These are phyloP conservation scores for Cladophialophora immunda DNA, from an alignment of 2,329 filamentous ascomycete species.

Conservation along the genomic window DNA sequence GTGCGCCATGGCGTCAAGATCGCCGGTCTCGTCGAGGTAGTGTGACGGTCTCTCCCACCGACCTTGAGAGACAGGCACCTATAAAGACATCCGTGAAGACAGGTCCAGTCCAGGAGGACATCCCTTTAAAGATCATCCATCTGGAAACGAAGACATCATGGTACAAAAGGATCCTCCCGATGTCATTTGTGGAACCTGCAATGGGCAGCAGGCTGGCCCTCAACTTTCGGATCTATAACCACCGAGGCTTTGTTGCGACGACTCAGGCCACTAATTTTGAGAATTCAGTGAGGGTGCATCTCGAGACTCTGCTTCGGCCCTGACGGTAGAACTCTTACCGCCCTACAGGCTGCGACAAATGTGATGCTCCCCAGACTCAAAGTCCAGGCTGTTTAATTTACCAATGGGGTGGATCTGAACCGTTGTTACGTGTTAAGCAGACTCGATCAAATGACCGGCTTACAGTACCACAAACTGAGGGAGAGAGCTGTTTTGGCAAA, in stretches of 20 bases:
- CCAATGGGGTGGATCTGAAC: no score
- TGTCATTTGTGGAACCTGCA: background rate
- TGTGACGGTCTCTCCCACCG: background rate
- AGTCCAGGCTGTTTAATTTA: background rate
- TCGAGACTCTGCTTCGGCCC: background rate
- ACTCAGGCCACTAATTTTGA: background rate
- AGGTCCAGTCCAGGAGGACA: background rate
- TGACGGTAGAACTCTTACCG: background rate
- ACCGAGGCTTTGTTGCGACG: background rate
- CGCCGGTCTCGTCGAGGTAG: background rate
- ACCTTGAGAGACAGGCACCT: background rate
- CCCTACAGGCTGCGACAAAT: background rate
- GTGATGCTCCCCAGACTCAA: background rate
- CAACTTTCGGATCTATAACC: background rate
- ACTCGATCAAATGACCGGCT: no score
- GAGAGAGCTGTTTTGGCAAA: no score
- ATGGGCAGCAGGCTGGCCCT: background rate
- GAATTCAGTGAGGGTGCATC: background rate
- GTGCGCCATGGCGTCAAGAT: background rate
- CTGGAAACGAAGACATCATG: background rate
- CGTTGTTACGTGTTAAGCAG: no score
- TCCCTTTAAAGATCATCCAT: background rate
- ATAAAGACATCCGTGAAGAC: background rate
- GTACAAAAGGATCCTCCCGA: background rate
- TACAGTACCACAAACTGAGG: no score